Evolutionary conservation across 768 basidiomycete genomes (phyloP).

Genomic region (Candolleomyces eurysporus): DNA sequence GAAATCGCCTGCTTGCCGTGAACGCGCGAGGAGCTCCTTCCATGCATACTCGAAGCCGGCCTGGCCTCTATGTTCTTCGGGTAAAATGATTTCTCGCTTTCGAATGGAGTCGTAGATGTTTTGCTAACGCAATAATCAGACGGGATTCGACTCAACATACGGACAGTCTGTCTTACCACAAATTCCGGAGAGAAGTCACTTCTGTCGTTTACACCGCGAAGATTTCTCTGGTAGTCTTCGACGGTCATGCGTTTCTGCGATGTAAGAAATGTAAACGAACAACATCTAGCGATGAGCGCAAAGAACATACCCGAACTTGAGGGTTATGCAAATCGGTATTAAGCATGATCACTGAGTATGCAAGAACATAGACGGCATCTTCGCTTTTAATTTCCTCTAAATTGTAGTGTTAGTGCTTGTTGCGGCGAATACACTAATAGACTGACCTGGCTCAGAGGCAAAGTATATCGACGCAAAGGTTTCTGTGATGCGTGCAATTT

Average conservation of each 20-base stretch:
- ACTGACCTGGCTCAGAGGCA: constrained; percentile 73
- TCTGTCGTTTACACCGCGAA: constrained; percentile 89
- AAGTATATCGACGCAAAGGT: constrained; percentile 92
- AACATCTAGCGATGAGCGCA: neutral
- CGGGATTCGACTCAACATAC: neutral
- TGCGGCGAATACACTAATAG: constrained; percentile 1
- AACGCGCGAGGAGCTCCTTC: constrained; percentile 88
- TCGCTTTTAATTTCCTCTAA: constrained; percentile 85
- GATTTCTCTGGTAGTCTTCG: constrained; percentile 90
- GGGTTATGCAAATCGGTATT: constrained; percentile 98
- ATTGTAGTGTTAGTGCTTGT: neutral
- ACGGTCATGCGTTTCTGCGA: constrained; percentile 91
- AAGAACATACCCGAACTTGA: constrained; percentile 70
- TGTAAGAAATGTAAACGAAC: constrained; percentile 2
- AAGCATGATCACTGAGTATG: constrained; percentile 96
- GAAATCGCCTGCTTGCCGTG: constrained; percentile 72
- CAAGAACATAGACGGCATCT: constrained; percentile 91
- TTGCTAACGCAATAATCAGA: constrained; percentile 48
- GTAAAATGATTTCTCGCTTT: constrained; percentile 93
- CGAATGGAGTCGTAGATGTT: constrained; percentile 92
- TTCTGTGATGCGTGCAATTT: constrained; percentile 91
- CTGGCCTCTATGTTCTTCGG: constrained; percentile 95
- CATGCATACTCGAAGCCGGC: constrained; percentile 98
- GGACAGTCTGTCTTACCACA: constrained; percentile 49
- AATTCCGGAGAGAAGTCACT: constrained; percentile 83